Percentiles rank a stretch among this genome's conserved stretches.
Evolutionary conservation across 495 filamentous ascomycete species (phyloP).

Genomic region (Aspergillus conjunctus): DNA sequence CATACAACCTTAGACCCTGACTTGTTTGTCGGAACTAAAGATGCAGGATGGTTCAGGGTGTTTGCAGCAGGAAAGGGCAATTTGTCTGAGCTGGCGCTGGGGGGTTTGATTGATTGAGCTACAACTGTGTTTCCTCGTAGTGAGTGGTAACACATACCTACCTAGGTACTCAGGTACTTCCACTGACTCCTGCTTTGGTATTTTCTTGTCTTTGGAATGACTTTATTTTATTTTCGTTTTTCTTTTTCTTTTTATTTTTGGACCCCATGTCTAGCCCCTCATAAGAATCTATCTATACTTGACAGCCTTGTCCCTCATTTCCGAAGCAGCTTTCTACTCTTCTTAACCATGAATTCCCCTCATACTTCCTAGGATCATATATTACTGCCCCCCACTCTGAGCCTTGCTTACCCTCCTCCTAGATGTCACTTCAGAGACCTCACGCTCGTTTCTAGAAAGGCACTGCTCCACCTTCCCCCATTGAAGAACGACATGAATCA

Average conservation of each 20-base stretch:
- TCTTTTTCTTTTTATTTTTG: conserved; percentile 6
- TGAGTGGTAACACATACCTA: conserved; percentile 26
- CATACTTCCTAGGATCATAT: conserved; percentile 11
- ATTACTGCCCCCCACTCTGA: conserved; percentile 11
- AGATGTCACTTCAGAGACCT: conserved; percentile 8
- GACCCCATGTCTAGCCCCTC: neutral
- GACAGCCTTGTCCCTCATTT: conserved; percentile 11
- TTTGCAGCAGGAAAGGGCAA: conserved; percentile 17
- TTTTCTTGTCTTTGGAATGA: conserved; percentile 5
- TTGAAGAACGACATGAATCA: conserved; percentile 29
- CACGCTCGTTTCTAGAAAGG: conserved; percentile 7
- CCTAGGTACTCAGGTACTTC: conserved; percentile 4
- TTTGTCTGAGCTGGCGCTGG: conserved; percentile 31
- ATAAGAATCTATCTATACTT: conserved; percentile 6
- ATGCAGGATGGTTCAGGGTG: conserved; percentile 14
- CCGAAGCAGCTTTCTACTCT: conserved; percentile 1
- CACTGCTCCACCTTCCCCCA: conserved; percentile 3
- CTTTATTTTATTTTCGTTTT: neutral
- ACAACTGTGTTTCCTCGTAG: conserved; percentile 16
- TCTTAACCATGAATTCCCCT: conserved; percentile 5
- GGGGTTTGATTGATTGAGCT: conserved; percentile 9
- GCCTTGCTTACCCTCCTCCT: neutral
- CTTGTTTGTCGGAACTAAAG: conserved; percentile 23
- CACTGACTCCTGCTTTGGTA: conserved; percentile 1
- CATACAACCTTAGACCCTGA: conserved; percentile 7